Base-by-base conservation (phyloP, 495 filamentous ascomycete genomes). In the Podospora bellae-mahoneyi region DNA sequence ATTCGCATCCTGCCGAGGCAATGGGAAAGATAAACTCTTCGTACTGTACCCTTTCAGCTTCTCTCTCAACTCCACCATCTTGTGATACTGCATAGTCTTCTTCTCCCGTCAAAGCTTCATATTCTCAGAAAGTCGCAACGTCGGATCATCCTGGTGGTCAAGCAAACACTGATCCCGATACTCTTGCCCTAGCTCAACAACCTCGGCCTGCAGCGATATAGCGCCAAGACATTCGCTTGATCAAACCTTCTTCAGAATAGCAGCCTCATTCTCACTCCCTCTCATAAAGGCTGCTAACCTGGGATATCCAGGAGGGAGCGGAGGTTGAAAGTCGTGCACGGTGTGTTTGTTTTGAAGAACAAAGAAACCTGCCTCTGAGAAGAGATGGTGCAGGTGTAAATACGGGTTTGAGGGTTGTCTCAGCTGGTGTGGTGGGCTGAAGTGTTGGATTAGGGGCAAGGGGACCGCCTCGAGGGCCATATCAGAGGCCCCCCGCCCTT, bases 151-250 rank as follows among this genome's bases (percentile, higher is more conserved):
- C 15, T 18, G 54, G 23, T 19, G 19, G 26, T 60, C 58, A 60
- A 20, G 18, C 19, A 23, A 60, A 60, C 19, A 27, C n/a, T 60
- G 18, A 5, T 26, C 13, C 19, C 26, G 7, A 5, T 19, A 30
- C 26, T 60, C 58, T 19, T 60, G 18, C 26, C 26, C 58, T 19
- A 60, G 27, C 15, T 60, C 19, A 18, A 60, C 15, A 26, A 60
- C 27, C 26, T 60, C 58, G 4, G 58, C 18, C 58, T 60, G 58
- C 27, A 60, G 58, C 19, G 58, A 60, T 60, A 60, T 23, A 60
- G 26, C 13, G 27, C 58, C 18, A 23, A 60, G 58, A 60, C 26
- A 23, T 60, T 60, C 5, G 58, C 19, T 4, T 27, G 19, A 15
- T 60, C 58, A 27, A 60, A 60, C 2, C 58, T 15, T 15, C 27